A percentile compares a stretch with the other conserved stretches of the same genome.
Evolutionary conservation across 257 asterid species (phyloP).

Genomic region (Solanum chilense): DNA sequence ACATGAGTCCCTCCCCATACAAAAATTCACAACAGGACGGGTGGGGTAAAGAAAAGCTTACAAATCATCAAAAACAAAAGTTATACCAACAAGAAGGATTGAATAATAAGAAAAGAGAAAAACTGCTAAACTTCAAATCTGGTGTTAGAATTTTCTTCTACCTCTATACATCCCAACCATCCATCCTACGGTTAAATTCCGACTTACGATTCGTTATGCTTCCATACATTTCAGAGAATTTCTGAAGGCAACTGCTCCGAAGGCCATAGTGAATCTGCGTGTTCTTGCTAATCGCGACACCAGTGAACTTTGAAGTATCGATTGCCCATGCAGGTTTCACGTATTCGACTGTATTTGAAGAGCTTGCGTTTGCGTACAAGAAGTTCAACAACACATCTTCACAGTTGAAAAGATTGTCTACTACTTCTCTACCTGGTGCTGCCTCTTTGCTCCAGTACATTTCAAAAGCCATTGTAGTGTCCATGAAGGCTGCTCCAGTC

Average conservation of each 20-base stretch:
- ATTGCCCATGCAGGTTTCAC: constrained; percentile 64
- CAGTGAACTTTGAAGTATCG: constrained; percentile 72
- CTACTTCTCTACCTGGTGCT: constrained; percentile 43
- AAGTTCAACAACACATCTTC: constrained; percentile 89
- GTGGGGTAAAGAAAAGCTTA: background rate
- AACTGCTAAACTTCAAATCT: background rate
- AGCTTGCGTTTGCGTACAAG: constrained; percentile 65
- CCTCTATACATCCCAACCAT: constrained; percentile 97
- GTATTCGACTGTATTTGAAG: constrained; percentile 50
- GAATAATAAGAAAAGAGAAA: background rate
- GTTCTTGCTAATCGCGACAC: constrained; percentile 72
- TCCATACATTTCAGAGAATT: constrained; percentile 60
- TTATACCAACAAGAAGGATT: background rate
- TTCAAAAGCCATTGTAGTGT: constrained; percentile 40
- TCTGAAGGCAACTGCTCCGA: constrained; percentile 45
- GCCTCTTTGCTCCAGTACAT: constrained; percentile 75
- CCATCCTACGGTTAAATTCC: constrained; percentile 51
- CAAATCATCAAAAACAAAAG: constrained; percentile 4
- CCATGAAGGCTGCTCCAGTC: constrained; percentile 91
- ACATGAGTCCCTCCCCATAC: constrained; percentile 13
- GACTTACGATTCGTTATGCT: constrained; percentile 44
- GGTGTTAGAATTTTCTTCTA: background rate
- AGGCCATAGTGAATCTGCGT: constrained; percentile 55
- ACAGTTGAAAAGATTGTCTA: constrained; percentile 61
- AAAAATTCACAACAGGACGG: constrained; percentile 23